These are phyloP conservation scores for Tylopilus balloui DNA, from an alignment of 768 basidiomycete species.

Conservation along the genomic window DNA sequence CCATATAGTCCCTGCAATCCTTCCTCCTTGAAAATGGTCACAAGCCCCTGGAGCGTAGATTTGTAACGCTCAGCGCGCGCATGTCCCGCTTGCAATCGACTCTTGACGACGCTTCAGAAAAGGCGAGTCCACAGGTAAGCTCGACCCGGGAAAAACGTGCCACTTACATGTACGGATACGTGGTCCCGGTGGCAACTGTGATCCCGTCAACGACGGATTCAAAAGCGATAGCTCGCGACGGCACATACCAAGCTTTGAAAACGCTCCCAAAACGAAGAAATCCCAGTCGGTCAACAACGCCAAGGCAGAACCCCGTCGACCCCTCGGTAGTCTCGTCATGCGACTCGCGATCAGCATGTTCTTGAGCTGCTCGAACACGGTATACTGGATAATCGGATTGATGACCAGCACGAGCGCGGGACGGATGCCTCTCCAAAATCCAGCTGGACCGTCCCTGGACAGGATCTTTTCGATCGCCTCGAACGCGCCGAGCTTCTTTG, in stretches of 20 bases:
- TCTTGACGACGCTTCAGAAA: conserved; percentile 61
- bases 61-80: conserved; percentile 64
- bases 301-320: conserved; percentile 40
- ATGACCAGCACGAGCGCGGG: conserved; percentile 91
- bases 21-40: conserved; percentile 73
- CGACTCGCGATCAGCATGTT: conserved; percentile 68
- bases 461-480: conserved; percentile 68
- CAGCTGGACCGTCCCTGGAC: conserved; percentile 65
- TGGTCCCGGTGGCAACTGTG: conserved; percentile 51
- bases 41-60: conserved; percentile 72
- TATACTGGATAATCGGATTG: conserved; percentile 94
- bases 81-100: conserved; percentile 72
- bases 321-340: conserved; percentile 47
- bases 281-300: conserved; percentile 76
- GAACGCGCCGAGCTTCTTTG: conserved; percentile 57
- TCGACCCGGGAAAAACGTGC: background rate
- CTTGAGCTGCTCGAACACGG: conserved; percentile 92
- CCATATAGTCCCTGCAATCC: conserved; percentile 82
- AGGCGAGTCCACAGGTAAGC: background rate
- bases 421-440: conserved; percentile 89
- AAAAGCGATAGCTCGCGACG: background rate
- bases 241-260: conserved; percentile 77
- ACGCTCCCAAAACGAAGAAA: conserved; percentile 90
- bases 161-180: conserved; percentile 73
- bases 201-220: background rate